Conservation (phyloP, 176 grass and related monocot genomes). For the Aegilops umbellulata region DNA sequence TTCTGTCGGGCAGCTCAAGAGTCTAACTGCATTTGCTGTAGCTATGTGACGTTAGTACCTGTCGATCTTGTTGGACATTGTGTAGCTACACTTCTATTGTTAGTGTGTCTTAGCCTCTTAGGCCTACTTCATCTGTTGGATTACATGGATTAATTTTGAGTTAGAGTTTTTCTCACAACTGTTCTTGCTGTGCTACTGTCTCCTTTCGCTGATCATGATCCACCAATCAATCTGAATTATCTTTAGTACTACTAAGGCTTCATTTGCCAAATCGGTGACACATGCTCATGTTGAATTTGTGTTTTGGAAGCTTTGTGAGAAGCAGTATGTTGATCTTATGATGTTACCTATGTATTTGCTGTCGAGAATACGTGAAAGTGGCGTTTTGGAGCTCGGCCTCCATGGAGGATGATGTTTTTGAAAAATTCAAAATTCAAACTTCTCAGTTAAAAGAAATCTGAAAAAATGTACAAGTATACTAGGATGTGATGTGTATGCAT, state of each 20-base stretch:
- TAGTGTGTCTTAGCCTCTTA: slow-evolving; percentile 12
- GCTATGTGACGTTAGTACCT: slow-evolving; percentile 13
- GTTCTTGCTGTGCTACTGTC: neutral
- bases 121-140: slow-evolving; percentile 22
- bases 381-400: too few species aligned
- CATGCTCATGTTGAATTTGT: neutral
- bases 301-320: too few species aligned
- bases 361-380: too few species aligned
- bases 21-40: slow-evolving; percentile 49
- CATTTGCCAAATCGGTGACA: neutral
- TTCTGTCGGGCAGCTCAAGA: slow-evolving; percentile 33
- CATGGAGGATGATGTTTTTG: too few species aligned
- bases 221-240: neutral
- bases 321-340: neutral
- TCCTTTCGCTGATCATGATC: neutral
- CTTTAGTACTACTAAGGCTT: neutral
- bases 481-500: too few species aligned
- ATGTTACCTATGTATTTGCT: too few species aligned
- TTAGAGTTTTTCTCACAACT: neutral
- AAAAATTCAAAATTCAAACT: too few species aligned
- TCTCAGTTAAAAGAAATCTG: too few species aligned
- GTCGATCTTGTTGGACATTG: slow-evolving; percentile 1
- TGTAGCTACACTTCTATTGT: slow-evolving; percentile 38
- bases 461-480: too few species aligned
- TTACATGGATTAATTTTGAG: slow-evolving; percentile 14